A percentile compares a stretch with the other conserved stretches of the same genome.
These are phyloP conservation scores for Ascochyta pisi DNA, from an alignment of 2,329 filamentous ascomycete genomes.

Conservation along the genomic window DNA sequence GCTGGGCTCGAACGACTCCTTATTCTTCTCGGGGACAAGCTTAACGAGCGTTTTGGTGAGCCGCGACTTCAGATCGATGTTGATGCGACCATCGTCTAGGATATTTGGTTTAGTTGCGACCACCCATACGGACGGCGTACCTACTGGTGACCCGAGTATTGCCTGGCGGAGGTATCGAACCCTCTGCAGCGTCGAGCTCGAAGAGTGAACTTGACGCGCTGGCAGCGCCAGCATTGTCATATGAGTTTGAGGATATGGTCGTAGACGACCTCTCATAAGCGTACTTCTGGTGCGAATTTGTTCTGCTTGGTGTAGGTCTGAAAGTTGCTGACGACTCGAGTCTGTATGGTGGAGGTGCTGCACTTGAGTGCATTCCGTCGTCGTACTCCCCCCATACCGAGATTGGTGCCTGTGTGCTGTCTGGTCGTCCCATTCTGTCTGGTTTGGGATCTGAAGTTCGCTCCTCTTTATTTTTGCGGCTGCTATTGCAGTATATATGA, in stretches of 20 bases:
- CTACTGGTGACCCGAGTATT: conserved; percentile 22
- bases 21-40: conserved; percentile 23
- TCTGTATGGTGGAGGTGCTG: conserved; percentile 10
- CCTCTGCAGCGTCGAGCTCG: conserved; percentile 1
- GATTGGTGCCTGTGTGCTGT: conserved; percentile 5
- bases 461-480: not conserved
- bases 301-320: not conserved
- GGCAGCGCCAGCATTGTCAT: not conserved
- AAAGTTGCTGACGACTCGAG: not conserved
- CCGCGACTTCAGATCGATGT: conserved; percentile 35
- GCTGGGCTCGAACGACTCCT: conserved; percentile 10
- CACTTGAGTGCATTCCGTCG: not conserved
- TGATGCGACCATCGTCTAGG: conserved; percentile 34
- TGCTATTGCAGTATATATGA: not conserved
- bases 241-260: not conserved
- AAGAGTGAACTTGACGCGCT: not conserved
- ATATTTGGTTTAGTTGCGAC: not conserved
- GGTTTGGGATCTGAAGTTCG: not conserved
- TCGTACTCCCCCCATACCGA: conserved; percentile 12
- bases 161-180: conserved; percentile 17
- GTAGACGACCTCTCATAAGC: not conserved
- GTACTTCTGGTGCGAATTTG: not conserved
- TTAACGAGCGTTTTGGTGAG: conserved; percentile 28
- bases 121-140: not conserved
- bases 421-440: not conserved